These are phyloP conservation scores for Ophiosphaerella korrae DNA, from an alignment of 2,329 filamentous ascomycete genomes.

Conservation along the genomic window DNA sequence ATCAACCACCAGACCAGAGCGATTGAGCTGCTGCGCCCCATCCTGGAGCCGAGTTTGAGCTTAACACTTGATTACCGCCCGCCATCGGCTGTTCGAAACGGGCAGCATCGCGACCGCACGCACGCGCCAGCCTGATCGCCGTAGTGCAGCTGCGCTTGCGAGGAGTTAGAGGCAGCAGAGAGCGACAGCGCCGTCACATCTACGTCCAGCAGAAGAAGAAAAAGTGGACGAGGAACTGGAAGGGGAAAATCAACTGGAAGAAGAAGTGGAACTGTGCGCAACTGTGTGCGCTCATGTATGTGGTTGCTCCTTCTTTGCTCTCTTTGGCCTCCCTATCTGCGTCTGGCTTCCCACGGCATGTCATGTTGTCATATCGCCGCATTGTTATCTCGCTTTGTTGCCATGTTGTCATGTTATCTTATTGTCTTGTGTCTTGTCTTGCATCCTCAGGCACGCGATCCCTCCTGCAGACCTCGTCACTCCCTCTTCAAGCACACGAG, in stretches of 20 bases:
- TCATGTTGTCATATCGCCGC: no score
- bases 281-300: constrained; percentile 42
- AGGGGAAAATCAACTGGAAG: no score
- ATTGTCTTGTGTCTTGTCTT: not conserved
- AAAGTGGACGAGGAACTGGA: constrained; percentile 3
- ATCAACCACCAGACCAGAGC: constrained; percentile 12
- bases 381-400: no score
- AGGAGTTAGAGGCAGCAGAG: no score
- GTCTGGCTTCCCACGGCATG: not conserved
- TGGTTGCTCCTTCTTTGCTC: constrained; percentile 28
- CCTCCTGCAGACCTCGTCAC: constrained; percentile 9
- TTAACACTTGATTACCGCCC: constrained; percentile 16
- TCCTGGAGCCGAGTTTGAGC: constrained; percentile 23
- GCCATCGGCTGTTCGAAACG: constrained; percentile 15
- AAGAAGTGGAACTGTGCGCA: not conserved
- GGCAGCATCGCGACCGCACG: constrained; percentile 22
- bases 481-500: constrained; percentile 12
- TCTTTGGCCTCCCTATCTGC: no score
- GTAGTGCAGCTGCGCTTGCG: constrained; percentile 18
- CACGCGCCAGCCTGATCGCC: constrained; percentile 31
- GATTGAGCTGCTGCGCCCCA: constrained; percentile 29
- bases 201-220: constrained; percentile 9
- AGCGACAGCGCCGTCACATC: constrained; percentile 25
- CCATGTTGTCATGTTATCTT: no score
- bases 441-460: constrained; percentile 26